Base-by-base conservation (phyloP, 768 basidiomycete genomes). In the Termitomyces sp. region DNA sequence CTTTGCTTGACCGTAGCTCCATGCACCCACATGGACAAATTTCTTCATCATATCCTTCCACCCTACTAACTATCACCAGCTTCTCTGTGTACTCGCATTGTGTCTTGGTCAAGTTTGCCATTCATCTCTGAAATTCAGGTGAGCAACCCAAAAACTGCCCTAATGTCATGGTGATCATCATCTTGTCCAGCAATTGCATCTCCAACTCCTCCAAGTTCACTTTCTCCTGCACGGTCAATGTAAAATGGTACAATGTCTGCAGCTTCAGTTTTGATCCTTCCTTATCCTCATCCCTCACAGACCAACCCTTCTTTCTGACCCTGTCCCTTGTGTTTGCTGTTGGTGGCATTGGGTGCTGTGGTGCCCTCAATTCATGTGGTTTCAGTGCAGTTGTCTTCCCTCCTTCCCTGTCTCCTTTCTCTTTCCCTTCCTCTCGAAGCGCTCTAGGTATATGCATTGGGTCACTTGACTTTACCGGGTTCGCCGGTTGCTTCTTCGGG, bases 41-140 rank as follows among this genome's bases (percentile, higher is more conserved):
- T 3, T 37, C 36, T 2, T 37, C 36, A 3, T 37, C 36, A 16
- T 3, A 16, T 16, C 16, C 36, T 2, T 37, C 36, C 16, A 37
- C 36, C 14, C 14, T 1, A 16, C 3, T 44, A 2, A 24, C 22
- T 3, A 18, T 26, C 18, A 57, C 63, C 8, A 39, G 22, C 37
- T 56, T 58, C 1, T 51, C 40, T 2, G 47, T 16, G 26, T 64
- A 64, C 33, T 61, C 57, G 2, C 57, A 26, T 22, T 57, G 26
- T 5, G 53, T 64, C 46, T 58, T 61, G 13, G 60, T 64, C 1
- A 59, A 18, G 3, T 62, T 56, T 13, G 48, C 43, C 22, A 64
- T 48, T 0, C 54, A 24, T 44, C 58, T 64, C 36, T 61, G 60
- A 0, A 64, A 46, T 7, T 56, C 55, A 3, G 44, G 45, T 1